A percentile compares a stretch with the other conserved stretches of the same genome.
phyloP scores from a whole-genome alignment of 2,329 filamentous ascomycete genomes.

The Dothideomycetidae sp. region DNA sequence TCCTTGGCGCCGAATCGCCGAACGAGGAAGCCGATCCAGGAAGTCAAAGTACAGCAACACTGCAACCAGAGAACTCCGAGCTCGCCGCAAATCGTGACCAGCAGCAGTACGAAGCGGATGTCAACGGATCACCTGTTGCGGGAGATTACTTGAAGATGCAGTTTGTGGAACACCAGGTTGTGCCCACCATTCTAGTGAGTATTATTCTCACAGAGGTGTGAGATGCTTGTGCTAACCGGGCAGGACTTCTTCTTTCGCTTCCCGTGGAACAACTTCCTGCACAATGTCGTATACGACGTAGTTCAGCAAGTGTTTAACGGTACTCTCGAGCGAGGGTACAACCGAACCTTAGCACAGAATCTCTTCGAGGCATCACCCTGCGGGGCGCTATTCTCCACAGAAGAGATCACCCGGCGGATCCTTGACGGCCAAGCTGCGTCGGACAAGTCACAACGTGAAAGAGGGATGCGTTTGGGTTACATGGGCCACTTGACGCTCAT shows the following conservation, averaged over 20 bases:
- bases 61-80: slow-evolving; percentile 10
- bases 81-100: slow-evolving; percentile 8
- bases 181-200: slow-evolving; percentile 85
- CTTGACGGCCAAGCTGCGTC: slow-evolving; percentile 79
- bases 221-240: background rate
- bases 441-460: slow-evolving; percentile 69
- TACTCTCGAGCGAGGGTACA: slow-evolving; percentile 90
- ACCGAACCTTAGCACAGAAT: slow-evolving; percentile 76
- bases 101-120: slow-evolving; percentile 40
- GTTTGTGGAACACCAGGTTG: slow-evolving; percentile 87
- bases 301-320: slow-evolving; percentile 99
- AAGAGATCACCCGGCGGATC: slow-evolving; percentile 79
- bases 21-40: slow-evolving; percentile 10
- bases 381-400: slow-evolving; percentile 42
- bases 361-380: slow-evolving; percentile 43
- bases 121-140: slow-evolving; percentile 61
- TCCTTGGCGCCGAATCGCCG: slow-evolving; percentile 5
- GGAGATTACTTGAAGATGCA: slow-evolving; percentile 91
- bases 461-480: slow-evolving; percentile 85
- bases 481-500: slow-evolving; percentile 97
- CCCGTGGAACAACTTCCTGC: slow-evolving; percentile 98
- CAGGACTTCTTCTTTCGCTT: slow-evolving; percentile 97
- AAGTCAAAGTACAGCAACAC: slow-evolving; percentile 12
- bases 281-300: slow-evolving; percentile 98
- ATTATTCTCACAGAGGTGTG: background rate